These are phyloP conservation scores for Davidsoniella virescens DNA, from an alignment of 2,329 filamentous ascomycete species.

Conservation along the genomic window DNA sequence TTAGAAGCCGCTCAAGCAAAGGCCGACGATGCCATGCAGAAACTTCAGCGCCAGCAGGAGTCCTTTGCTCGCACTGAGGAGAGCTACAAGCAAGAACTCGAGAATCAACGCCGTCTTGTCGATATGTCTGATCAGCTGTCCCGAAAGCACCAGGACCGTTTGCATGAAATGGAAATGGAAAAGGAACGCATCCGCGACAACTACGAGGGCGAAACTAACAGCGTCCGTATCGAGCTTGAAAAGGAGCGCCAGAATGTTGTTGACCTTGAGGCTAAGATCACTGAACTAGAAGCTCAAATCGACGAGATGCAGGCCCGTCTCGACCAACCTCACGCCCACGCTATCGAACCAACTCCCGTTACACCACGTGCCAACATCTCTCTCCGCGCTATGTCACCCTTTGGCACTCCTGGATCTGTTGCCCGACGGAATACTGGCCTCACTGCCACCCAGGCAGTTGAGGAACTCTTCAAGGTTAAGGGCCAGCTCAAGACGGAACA, in stretches of 20 bases:
- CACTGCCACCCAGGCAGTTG: constrained; percentile 45
- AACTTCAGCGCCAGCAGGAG: constrained; percentile 74
- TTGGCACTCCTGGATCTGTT: constrained; percentile 42
- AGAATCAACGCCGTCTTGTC: constrained; percentile 63
- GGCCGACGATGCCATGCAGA: constrained; percentile 66
- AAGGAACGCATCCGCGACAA: constrained; percentile 45
- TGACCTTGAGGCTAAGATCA: constrained; percentile 31
- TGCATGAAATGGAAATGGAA: constrained; percentile 53
- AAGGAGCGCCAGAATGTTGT: constrained; percentile 31
- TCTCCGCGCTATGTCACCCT: constrained; percentile 41
- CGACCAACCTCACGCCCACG: constrained; percentile 20
- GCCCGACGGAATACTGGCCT: constrained; percentile 35
- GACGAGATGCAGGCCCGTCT: constrained; percentile 35
- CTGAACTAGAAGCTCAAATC: constrained; percentile 35
- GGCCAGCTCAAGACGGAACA: constrained; percentile 57
- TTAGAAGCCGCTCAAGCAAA: constrained; percentile 74
- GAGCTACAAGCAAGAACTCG: constrained; percentile 72
- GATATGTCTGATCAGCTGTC: constrained; percentile 67
- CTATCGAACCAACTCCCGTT: constrained; percentile 31
- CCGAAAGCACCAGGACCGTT: constrained; percentile 51
- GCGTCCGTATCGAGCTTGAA: constrained; percentile 40
- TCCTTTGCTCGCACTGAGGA: constrained; percentile 69
- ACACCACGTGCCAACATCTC: constrained; percentile 46
- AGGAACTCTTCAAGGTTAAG: constrained; percentile 52
- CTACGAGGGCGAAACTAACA: constrained; percentile 42